Conservation (phyloP, 139 green algal species). For the Closterium sp. region DNA sequence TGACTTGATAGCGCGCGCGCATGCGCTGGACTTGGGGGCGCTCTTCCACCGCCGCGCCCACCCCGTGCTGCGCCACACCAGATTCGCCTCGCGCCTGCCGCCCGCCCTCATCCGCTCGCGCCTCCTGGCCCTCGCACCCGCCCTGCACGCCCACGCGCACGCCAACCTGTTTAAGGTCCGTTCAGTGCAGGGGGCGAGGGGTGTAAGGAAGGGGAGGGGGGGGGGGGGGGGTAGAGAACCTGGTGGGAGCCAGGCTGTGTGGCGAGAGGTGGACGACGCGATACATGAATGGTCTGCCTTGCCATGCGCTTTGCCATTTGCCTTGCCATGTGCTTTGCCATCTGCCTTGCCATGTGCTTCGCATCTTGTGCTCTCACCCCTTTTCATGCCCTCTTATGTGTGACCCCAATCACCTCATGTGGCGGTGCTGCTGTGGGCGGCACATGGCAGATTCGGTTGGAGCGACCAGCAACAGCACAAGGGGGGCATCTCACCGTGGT, state of each 20-base stretch:
- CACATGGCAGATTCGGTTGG: conserved; percentile 21
- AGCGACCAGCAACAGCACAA: neutral
- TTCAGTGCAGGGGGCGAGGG: neutral
- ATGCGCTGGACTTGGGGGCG: conserved; percentile 22
- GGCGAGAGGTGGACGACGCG: too few species aligned
- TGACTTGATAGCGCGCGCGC: conserved; percentile 34
- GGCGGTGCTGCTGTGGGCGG: neutral
- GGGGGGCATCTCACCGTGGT: neutral
- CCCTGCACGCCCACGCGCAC: neutral
- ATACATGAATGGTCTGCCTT: too few species aligned
- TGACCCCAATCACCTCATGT: neutral
- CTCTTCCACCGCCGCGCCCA: conserved; percentile 21
- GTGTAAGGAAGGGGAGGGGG: conserved; percentile 5
- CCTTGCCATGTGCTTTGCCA: too few species aligned
- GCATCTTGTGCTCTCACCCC: neutral
- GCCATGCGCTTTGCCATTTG: too few species aligned
- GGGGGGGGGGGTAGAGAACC: neutral
- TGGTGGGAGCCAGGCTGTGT: too few species aligned
- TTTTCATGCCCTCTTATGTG: neutral
- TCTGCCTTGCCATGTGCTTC: too few species aligned
- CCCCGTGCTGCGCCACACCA: conserved; percentile 24
- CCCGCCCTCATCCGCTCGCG: too few species aligned
- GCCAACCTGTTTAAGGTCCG: conserved; percentile 15
- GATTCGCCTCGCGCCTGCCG: conserved; percentile 11
- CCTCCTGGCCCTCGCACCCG: too few species aligned